These are phyloP conservation scores for Penicillium sp. DNA, from an alignment of 2,329 filamentous ascomycete species.

Conservation along the genomic window DNA sequence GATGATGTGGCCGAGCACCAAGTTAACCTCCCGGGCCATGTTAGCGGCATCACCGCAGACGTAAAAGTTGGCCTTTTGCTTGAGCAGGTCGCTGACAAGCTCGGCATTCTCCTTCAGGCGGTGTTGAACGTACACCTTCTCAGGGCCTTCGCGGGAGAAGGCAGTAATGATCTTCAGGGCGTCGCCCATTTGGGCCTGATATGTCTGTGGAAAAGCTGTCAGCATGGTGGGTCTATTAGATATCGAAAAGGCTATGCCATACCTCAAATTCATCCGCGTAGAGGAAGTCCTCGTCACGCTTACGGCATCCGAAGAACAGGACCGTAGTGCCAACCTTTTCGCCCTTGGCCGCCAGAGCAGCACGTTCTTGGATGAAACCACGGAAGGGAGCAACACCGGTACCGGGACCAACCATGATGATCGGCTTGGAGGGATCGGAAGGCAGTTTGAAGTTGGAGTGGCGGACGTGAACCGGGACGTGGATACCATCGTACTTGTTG, in stretches of 20 bases:
- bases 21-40: slow-evolving; percentile 92
- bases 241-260: slow-evolving; percentile 39
- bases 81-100: slow-evolving; percentile 79
- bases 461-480: slow-evolving; percentile 89
- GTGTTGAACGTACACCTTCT: slow-evolving; percentile 98
- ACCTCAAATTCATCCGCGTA: slow-evolving; percentile 92
- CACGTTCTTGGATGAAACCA: slow-evolving; percentile 89
- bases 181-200: slow-evolving; percentile 76
- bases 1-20: slow-evolving; percentile 80
- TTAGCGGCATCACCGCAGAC: slow-evolving; percentile 96
- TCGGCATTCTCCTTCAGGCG: slow-evolving; percentile 75
- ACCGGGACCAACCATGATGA: slow-evolving; percentile 94
- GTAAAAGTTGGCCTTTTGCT: slow-evolving; percentile 87
- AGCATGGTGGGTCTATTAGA: neutral
- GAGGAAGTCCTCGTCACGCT: slow-evolving; percentile 80
- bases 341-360: slow-evolving; percentile 72
- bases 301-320: slow-evolving; percentile 93
- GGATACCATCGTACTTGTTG: slow-evolving; percentile 95
- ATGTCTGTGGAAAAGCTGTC: slow-evolving; percentile 59
- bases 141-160: slow-evolving; percentile 79
- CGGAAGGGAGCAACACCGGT: slow-evolving; percentile 96
- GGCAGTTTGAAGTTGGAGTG: slow-evolving; percentile 99
- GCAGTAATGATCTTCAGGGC: slow-evolving; percentile 86
- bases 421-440: slow-evolving; percentile 84
- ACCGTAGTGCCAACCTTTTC: slow-evolving; percentile 79